Conservation (phyloP, 83 land plant species). For the Isoetes engelmannii region DNA sequence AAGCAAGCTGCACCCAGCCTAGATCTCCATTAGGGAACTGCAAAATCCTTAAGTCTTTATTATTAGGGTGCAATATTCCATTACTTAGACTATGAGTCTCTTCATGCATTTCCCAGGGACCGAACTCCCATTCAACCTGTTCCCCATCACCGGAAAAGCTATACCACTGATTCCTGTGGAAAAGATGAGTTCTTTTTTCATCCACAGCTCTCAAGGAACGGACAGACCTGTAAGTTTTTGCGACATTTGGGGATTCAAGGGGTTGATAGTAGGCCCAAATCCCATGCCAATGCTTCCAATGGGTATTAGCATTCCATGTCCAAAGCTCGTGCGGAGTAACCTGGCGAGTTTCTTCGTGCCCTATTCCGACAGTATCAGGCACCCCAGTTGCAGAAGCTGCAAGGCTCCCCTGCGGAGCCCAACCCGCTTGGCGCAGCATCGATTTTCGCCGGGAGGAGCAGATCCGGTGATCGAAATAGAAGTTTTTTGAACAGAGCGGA, state of each 20-base stretch:
- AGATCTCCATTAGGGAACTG: conserved; percentile 40
- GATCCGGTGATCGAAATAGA: too few species aligned
- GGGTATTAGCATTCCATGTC: conserved; percentile 36
- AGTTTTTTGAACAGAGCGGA: too few species aligned
- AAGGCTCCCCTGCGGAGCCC: too few species aligned
- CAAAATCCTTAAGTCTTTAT: conserved; percentile 32
- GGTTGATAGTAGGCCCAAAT: conserved; percentile 37
- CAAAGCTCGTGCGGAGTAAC: conserved; percentile 39
- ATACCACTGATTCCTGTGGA: conserved; percentile 45
- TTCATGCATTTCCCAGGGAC: conserved; percentile 41
- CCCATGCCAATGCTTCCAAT: conserved; percentile 54
- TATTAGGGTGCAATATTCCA: conserved; percentile 41
- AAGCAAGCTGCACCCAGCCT: conserved; percentile 40
- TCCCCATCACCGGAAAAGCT: conserved; percentile 29
- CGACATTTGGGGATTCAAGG: conserved; percentile 5
- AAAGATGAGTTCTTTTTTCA: conserved; percentile 23
- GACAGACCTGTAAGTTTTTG: conserved; percentile 34
- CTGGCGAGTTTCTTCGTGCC: conserved; percentile 20
- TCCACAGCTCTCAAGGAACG: conserved; percentile 42
- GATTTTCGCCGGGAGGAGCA: too few species aligned
- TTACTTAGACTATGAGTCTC: conserved; percentile 30
- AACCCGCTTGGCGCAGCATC: too few species aligned
- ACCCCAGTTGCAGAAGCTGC: not conserved
- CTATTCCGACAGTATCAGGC: conserved; percentile 26
- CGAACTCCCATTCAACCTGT: conserved; percentile 37